phyloP scores from a whole-genome alignment of 1,139 yeast species.

The Saccharomyces hybrid region DNA sequence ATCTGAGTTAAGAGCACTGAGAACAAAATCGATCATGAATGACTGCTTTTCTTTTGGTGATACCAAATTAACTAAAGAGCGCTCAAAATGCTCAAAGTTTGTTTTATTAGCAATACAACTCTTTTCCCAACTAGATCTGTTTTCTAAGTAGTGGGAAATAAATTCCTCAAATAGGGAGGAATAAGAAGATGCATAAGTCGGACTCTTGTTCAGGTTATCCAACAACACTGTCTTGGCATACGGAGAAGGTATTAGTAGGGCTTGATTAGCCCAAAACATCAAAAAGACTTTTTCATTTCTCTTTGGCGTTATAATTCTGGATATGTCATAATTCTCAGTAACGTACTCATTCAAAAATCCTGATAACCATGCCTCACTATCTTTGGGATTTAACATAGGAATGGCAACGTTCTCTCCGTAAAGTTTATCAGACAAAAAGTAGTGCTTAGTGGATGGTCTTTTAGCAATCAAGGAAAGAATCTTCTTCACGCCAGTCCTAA shows the following conservation, averaged over 20 bases:
- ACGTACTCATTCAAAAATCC: conserved; percentile 41
- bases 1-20: conserved; percentile 44
- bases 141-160: conserved; percentile 35
- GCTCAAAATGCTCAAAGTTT: conserved; percentile 47
- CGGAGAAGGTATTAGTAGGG: conserved; percentile 39
- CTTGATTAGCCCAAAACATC: conserved; percentile 47
- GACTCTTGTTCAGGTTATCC: conserved; percentile 16
- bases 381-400: conserved; percentile 60
- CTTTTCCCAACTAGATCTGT: conserved; percentile 40
- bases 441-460: conserved; percentile 37
- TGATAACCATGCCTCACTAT: conserved; percentile 44
- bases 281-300: conserved; percentile 40
- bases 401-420: conserved; percentile 43
- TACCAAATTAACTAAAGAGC: conserved; percentile 47
- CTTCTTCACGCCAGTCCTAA: conserved; percentile 35
- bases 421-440: conserved; percentile 37
- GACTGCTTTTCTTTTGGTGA: conserved; percentile 50
- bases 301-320: conserved; percentile 36
- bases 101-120: conserved; percentile 45
- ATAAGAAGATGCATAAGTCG: conserved; percentile 28
- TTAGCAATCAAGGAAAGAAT: conserved; percentile 31
- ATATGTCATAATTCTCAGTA: conserved; percentile 41
- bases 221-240: conserved; percentile 40
- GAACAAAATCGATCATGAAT: conserved; percentile 55
- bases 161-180: conserved; percentile 37